Evolutionary conservation across 2,329 filamentous ascomycete species (phyloP), one percentile per base, ranked within the genome.

Genomic region (Dothistroma septosporum): DNA sequence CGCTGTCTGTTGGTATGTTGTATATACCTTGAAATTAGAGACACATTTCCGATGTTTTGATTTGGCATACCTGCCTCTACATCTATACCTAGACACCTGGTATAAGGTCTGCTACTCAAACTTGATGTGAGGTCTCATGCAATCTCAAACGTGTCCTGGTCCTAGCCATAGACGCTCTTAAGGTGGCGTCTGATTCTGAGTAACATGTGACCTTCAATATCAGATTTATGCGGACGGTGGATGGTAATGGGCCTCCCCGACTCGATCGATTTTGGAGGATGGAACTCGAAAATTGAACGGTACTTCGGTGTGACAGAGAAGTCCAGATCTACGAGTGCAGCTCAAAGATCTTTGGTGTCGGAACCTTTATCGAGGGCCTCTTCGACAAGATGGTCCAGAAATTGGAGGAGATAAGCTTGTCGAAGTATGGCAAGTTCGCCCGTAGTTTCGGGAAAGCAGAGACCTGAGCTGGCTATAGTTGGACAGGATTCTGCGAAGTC

Each of bases 171-270:
- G 49, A n/a, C 58, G 48, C 50, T 59, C 19, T 61, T 32, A 47
- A 64, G 33, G 53, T 53, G 59, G 4, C 53, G 52, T 14, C 53
- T 44, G 21, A 64, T 46, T 14, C 62, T 61, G 37, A 57, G 52
- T 6, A 66, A 14, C n/a, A 52, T 57, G 28, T 61, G 54, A 2
- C 64, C 64, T 33, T 64, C 64, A n/a, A 64, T 64, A 28, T 64
- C 62, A 32, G 64, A 62, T 52, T 46, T 49, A 41, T 66, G 64
- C 28, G 64, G 64, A 46, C 64, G 58, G 55, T 66, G 64, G 9
- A 64, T 19, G 47, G 58, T 64, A 19, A 64, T 58, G 8, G 62
- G 56, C 7, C 55, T 44, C 33, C 12, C 14, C 16, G 44, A 24
- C 5, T 28, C 48, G 55, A 61, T 61, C 28, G 60, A 59, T 32